These are phyloP conservation scores for Kodamaea leandrae DNA, from an alignment of 805 yeast species.

Conservation along the genomic window DNA sequence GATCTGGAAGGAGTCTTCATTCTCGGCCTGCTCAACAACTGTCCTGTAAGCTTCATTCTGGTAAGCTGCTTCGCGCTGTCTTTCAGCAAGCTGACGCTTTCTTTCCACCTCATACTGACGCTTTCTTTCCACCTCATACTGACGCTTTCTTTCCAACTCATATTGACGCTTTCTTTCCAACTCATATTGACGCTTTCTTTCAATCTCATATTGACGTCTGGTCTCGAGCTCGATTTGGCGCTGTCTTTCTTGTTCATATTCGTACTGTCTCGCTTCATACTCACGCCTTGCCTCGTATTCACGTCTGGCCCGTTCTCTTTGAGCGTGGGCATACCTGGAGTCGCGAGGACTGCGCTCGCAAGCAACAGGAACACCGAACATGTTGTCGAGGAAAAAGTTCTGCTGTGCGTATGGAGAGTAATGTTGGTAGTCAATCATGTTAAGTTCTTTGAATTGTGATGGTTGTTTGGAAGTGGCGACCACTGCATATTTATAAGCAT, in stretches of 20 bases:
- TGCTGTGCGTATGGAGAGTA: conserved; percentile 1
- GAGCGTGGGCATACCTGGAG: too few relatives aligned
- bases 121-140: conserved; percentile 2
- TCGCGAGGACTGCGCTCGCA: too few relatives aligned
- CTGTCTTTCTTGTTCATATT: conserved; percentile 8
- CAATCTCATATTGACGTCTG: neutral
- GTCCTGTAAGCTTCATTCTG: neutral
- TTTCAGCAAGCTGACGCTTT: neutral
- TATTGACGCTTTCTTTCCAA: conserved; percentile 5
- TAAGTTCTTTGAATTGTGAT: neutral
- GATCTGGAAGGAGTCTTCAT: conserved; percentile 17
- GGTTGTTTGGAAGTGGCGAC: neutral
- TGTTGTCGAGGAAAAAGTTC: conserved; percentile 1
- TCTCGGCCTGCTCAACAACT: conserved; percentile 16
- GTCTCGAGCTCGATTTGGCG: neutral
- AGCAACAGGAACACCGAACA: neutral
- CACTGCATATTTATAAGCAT: neutral
- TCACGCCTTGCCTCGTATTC: neutral
- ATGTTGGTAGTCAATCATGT: conserved; percentile 8
- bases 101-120: neutral
- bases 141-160: conserved; percentile 1
- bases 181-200: too few relatives aligned
- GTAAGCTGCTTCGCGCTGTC: neutral
- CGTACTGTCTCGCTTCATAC: too few relatives aligned
- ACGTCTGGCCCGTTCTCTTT: neutral